Conservation (phyloP, 1,284 basidiomycete genomes). For the Ceratobasidium theobromae region DNA sequence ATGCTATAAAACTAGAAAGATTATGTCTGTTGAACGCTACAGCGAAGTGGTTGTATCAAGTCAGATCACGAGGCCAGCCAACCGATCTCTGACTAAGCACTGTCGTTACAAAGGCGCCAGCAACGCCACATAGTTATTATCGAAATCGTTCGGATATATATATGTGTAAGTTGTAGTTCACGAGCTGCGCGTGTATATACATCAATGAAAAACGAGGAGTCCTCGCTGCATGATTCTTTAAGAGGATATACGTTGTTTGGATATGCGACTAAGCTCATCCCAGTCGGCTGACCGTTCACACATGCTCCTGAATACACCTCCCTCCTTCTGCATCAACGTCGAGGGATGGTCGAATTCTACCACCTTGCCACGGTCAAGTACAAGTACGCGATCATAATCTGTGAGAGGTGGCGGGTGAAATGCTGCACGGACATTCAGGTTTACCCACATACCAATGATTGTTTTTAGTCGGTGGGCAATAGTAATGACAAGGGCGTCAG, state of each 20-base stretch:
- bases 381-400: conserved; percentile 80
- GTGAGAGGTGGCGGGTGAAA: conserved; percentile 41
- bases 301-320: conserved; percentile 68
- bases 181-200: too few relatives aligned
- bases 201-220: not conserved
- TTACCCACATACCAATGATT: conserved; percentile 47
- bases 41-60: conserved; percentile 20
- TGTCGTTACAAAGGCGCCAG: not conserved
- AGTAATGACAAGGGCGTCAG: conserved; percentile 73
- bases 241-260: not conserved
- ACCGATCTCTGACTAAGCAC: conserved; percentile 30
- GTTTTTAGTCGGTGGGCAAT: conserved; percentile 79
- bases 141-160: too few relatives aligned
- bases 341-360: conserved; percentile 71
- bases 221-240: not conserved
- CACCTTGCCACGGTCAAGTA: conserved; percentile 65
- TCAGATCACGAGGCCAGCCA: conserved; percentile 2
- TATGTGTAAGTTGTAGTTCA: too few relatives aligned
- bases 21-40: not conserved
- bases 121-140: conserved; percentile 23
- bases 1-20: conserved; percentile 11
- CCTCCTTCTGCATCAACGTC: conserved; percentile 57
- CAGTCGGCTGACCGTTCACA: conserved; percentile 67
- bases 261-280: conserved; percentile 40
- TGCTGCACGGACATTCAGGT: not conserved